phyloP scores from a whole-genome alignment of 768 basidiomycete genomes.

The Dioszegia aurantiaca region DNA sequence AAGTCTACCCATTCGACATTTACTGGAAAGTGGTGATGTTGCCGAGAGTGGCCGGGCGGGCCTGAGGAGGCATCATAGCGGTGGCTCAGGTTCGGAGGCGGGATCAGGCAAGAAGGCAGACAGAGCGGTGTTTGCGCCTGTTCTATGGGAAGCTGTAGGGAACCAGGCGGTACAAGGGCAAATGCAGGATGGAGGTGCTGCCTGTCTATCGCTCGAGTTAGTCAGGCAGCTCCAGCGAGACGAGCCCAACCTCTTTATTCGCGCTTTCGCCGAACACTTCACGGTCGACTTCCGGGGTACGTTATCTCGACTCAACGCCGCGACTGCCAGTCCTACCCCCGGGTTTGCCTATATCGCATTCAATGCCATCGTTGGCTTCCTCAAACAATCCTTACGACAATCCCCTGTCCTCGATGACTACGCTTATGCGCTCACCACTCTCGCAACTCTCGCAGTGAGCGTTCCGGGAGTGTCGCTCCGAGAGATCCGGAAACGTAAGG shows the following conservation, averaged over 20 bases:
- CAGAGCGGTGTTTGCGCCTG: constrained; percentile 34
- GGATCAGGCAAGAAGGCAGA: constrained; percentile 6
- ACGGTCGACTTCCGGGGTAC: constrained; percentile 18
- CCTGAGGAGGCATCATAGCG: constrained; percentile 22
- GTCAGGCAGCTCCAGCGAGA: constrained; percentile 32
- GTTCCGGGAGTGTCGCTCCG: constrained; percentile 35
- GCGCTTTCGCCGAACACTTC: constrained; percentile 28
- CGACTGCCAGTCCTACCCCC: constrained; percentile 20
- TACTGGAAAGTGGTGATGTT: constrained; percentile 14
- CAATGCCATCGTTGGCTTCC: constrained; percentile 35
- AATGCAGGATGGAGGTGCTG: constrained; percentile 14
- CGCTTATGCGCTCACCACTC: constrained; percentile 23
- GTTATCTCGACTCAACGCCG: constrained; percentile 25
- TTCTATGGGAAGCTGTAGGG: constrained; percentile 17
- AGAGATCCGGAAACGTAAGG: constrained; percentile 40
- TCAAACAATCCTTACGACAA: constrained; percentile 25
- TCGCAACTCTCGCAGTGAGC: constrained; percentile 20
- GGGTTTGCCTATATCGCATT: constrained; percentile 34
- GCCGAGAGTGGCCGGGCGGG: not conserved
- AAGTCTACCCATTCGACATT: constrained; percentile 23
- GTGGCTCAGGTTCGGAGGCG: constrained; percentile 7
- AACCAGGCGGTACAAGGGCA: constrained; percentile 28
- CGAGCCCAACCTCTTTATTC: constrained; percentile 25
- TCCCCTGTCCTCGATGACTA: constrained; percentile 17
- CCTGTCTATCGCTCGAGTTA: constrained; percentile 22